Evolutionary conservation across 78 protist species (phyloP).

Genomic region (Chrysochromulina tobinii): DNA sequence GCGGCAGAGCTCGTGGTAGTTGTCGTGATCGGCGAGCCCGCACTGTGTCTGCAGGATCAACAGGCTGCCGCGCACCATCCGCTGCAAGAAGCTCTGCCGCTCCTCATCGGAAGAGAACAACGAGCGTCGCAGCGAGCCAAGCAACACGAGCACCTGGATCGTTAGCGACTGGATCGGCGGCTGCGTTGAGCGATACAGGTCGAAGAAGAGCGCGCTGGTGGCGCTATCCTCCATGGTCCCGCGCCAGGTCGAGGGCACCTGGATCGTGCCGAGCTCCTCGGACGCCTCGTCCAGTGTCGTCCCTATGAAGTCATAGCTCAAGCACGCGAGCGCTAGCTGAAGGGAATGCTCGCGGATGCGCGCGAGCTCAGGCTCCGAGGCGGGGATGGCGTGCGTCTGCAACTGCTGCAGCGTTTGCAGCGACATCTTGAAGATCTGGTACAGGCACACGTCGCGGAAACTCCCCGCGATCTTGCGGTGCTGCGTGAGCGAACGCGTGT

Average conservation of each 20-base stretch:
- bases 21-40: constrained; percentile 34
- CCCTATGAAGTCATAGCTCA: constrained; percentile 52
- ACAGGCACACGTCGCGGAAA: neutral
- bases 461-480: constrained; percentile 3
- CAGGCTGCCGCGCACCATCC: neutral
- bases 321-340: constrained; percentile 3
- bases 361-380: neutral
- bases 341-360: neutral
- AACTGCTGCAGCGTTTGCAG: neutral
- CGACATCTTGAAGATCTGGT: neutral
- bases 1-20: constrained; percentile 51
- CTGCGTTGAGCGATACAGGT: neutral
- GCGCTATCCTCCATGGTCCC: constrained; percentile 2
- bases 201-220: constrained; percentile 23
- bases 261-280: constrained; percentile 52
- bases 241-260: constrained; percentile 41
- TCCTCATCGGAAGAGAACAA: constrained; percentile 36
- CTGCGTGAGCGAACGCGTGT: neutral
- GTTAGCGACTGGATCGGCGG: neutral
- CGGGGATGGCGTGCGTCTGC: neutral
- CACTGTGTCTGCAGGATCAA: constrained; percentile 9
- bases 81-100: constrained; percentile 12
- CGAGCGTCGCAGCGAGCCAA: constrained; percentile 52
- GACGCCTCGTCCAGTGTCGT: constrained; percentile 49
- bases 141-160: constrained; percentile 49